Conservation (phyloP, 805 yeast genomes). For the Tetrapisispora pingtungensis region DNA sequence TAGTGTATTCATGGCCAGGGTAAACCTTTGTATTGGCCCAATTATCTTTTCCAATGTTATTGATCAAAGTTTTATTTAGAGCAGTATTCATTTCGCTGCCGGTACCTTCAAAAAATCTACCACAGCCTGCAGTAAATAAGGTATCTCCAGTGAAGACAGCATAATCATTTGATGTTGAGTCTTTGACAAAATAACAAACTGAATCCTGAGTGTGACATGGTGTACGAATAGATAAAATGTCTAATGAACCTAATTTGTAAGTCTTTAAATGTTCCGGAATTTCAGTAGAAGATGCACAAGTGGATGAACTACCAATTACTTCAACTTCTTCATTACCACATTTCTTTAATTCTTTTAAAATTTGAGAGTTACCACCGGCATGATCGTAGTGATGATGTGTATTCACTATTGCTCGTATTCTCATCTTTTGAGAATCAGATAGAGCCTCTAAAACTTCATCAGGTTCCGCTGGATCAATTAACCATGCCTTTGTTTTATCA, state of each 20-base stretch:
- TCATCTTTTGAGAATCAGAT: slow-evolving; percentile 31
- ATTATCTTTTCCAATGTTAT: slow-evolving; percentile 35
- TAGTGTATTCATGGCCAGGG: slow-evolving; percentile 96
- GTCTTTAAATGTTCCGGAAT: slow-evolving; percentile 65
- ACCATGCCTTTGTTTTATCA: slow-evolving; percentile 56
- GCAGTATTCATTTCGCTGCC: slow-evolving; percentile 72
- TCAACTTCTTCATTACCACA: slow-evolving; percentile 40
- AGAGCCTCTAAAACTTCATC: slow-evolving; percentile 48
- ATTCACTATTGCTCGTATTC: slow-evolving; percentile 71
- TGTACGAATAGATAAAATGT: slow-evolving; percentile 72
- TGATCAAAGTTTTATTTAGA: slow-evolving; percentile 53
- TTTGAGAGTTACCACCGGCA: slow-evolving; percentile 64
- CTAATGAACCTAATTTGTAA: slow-evolving; percentile 31
- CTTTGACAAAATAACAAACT: slow-evolving; percentile 73
- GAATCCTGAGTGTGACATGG: slow-evolving; percentile 98
- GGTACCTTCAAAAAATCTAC: slow-evolving; percentile 89
- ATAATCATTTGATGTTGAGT: slow-evolving; percentile 46
- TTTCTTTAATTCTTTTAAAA: slow-evolving; percentile 21
- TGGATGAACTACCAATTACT: slow-evolving; percentile 57
- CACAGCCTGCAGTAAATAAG: slow-evolving; percentile 87
- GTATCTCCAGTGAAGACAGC: slow-evolving; percentile 96
- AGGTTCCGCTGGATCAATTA: slow-evolving; percentile 91
- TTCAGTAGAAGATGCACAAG: slow-evolving; percentile 40
- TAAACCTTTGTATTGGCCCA: slow-evolving; percentile 49
- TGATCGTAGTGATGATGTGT: slow-evolving; percentile 97